These are phyloP conservation scores for Auxenochlorella protothecoides DNA, from an alignment of 139 green algal genomes.

Conservation along the genomic window DNA sequence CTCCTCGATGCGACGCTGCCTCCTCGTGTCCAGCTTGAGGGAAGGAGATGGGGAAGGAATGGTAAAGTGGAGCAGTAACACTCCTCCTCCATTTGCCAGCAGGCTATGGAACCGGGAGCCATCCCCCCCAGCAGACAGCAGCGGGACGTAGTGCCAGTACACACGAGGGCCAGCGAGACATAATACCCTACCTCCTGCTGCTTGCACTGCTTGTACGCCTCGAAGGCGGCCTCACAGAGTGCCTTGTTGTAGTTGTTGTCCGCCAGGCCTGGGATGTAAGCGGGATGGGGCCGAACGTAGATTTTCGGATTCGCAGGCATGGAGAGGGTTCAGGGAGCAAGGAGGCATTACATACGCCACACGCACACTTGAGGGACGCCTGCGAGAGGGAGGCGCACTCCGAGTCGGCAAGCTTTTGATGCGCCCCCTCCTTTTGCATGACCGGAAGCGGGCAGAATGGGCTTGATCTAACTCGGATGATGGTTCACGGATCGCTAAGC, in stretches of 20 bases:
- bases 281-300: too few species aligned
- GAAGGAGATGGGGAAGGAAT: background rate
- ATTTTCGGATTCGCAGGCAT: background rate
- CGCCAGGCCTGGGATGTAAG: constrained; percentile 14
- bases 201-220: constrained; percentile 26
- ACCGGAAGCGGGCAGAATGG: too few species aligned
- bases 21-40: background rate
- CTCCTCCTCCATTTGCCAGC: too few species aligned
- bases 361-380: constrained; percentile 1
- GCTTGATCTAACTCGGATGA: too few species aligned
- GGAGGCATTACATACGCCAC: background rate
- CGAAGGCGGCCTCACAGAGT: constrained; percentile 15
- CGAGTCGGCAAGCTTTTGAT: background rate
- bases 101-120: too few species aligned
- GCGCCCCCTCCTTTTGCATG: background rate
- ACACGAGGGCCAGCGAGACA: too few species aligned
- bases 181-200: constrained; percentile 9
- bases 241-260: constrained; percentile 21
- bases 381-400: background rate
- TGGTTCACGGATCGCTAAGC: too few species aligned
- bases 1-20: background rate
- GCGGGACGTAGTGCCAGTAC: background rate
- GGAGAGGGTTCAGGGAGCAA: background rate
- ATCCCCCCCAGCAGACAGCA: background rate
- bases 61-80: too few species aligned